These are phyloP conservation scores for Ganoderma leucocontextum DNA, from an alignment of 1,284 basidiomycete genomes.

Conservation along the genomic window DNA sequence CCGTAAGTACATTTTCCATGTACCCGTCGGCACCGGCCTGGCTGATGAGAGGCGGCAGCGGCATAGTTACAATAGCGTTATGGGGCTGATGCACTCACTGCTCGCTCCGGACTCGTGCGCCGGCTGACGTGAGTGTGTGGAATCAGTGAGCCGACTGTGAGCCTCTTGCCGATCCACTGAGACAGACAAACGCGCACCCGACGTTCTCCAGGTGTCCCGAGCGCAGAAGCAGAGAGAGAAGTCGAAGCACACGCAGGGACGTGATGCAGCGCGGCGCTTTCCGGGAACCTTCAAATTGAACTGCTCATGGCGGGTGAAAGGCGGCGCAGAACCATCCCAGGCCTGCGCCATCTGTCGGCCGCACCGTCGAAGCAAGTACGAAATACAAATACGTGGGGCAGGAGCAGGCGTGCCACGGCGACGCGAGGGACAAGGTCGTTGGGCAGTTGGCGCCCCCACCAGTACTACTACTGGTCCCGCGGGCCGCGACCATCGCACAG, in stretches of 20 bases:
- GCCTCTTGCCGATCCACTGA: not conserved
- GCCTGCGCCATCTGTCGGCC: constrained; percentile 4
- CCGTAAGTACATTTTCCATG: not conserved
- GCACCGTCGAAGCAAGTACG: not conserved
- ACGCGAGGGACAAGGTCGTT: not conserved
- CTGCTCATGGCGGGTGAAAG: not conserved
- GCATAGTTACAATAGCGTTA: not conserved
- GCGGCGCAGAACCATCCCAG: not conserved
- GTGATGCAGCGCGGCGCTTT: constrained; percentile 4
- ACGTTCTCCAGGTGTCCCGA: not conserved
- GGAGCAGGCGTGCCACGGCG: not conserved
- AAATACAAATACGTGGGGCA: not conserved
- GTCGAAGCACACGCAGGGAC: not conserved
- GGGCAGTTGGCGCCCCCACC: not conserved
- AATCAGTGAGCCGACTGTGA: not conserved
- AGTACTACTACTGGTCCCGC: not conserved
- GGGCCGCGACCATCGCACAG: not conserved
- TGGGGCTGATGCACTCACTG: not conserved
- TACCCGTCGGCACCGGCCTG: not conserved
- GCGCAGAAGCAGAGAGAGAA: not conserved
- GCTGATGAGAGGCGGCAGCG: not conserved
- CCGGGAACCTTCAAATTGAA: not conserved
- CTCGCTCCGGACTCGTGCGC: not conserved
- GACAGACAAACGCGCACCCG: constrained; percentile 1
- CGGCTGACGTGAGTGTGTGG: not conserved